Conservation (phyloP, 371 early-diverging fungal species). For the Syncephalastrum monosporum region DNA sequence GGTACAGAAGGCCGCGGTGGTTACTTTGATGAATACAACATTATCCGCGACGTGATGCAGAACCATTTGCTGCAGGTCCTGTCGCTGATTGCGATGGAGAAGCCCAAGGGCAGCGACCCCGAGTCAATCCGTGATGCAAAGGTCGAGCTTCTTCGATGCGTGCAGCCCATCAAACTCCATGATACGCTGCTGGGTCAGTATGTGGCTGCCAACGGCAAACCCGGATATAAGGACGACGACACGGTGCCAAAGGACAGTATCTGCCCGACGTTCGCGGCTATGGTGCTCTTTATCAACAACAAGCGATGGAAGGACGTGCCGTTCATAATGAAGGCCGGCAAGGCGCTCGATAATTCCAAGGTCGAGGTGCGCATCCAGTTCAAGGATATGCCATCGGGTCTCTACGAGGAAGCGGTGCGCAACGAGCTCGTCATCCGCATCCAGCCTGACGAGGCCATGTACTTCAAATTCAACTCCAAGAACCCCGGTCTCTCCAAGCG, state of each 20-base stretch:
- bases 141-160: constrained; percentile 82
- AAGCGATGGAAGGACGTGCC: constrained; percentile 97
- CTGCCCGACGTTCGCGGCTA: constrained; percentile 94
- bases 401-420: constrained; percentile 73
- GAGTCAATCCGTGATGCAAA: constrained; percentile 93
- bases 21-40: constrained; percentile 99
- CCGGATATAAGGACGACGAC: constrained; percentile 91
- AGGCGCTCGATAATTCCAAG: constrained; percentile 92
- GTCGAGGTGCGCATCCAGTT: constrained; percentile 96
- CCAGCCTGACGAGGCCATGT: constrained; percentile 96
- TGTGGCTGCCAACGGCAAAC: constrained; percentile 70
- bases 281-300: constrained; percentile 84
- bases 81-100: constrained; percentile 90
- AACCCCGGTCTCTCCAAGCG: constrained; percentile 75
- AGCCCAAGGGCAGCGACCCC: constrained; percentile 79
- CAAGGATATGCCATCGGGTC: constrained; percentile 78
- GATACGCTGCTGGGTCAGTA: constrained; percentile 92
- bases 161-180: constrained; percentile 73
- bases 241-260: constrained; percentile 74
- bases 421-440: constrained; percentile 97
- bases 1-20: constrained; percentile 98
- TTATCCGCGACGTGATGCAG: constrained; percentile 99
- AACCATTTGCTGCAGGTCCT: constrained; percentile 96
- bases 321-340: constrained; percentile 95
- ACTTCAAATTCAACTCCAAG: constrained; percentile 96